phyloP scores from a whole-genome alignment of 2,329 filamentous ascomycete species.

The Cladosporium oxysporum region DNA sequence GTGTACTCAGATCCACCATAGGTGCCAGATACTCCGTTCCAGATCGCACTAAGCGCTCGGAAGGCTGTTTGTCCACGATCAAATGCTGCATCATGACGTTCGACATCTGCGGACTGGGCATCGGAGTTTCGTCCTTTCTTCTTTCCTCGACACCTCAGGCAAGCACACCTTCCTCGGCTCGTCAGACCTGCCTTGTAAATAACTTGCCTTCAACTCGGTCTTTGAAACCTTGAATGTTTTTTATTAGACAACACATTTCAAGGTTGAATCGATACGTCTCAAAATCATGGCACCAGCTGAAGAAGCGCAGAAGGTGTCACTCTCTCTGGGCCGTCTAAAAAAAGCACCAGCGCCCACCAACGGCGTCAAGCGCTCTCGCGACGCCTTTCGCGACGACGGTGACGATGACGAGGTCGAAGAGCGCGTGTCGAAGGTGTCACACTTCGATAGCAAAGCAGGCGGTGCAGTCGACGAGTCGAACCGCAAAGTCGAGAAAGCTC shows the following conservation, averaged over 20 bases:
- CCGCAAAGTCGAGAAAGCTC: constrained; percentile 40
- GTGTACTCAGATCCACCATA: constrained; percentile 9
- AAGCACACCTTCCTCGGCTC: constrained; percentile 7
- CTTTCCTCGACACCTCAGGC: background rate
- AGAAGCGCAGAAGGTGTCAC: constrained; percentile 30
- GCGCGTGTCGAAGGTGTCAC: constrained; percentile 52
- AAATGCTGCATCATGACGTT: constrained; percentile 17
- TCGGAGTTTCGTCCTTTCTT: background rate
- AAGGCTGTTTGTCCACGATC: background rate
- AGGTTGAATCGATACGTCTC: background rate
- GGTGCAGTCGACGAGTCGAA: constrained; percentile 49
- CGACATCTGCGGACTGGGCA: background rate
- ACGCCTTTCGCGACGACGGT: constrained; percentile 40
- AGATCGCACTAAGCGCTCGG: constrained; percentile 14
- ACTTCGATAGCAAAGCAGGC: constrained; percentile 55
- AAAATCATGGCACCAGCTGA: constrained; percentile 7
- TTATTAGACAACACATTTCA: background rate
- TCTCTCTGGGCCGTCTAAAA: constrained; percentile 34
- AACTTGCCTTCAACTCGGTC: background rate
- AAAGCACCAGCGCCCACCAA: constrained; percentile 34
- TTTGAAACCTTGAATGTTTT: constrained; percentile 6
- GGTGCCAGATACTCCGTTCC: constrained; percentile 6
- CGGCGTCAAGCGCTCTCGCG: constrained; percentile 45
- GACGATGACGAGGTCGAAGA: constrained; percentile 54
- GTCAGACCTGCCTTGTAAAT: constrained; percentile 7